Conservation (phyloP, 176 grass and related monocot genomes). For the Urochloa ruziziensis region DNA sequence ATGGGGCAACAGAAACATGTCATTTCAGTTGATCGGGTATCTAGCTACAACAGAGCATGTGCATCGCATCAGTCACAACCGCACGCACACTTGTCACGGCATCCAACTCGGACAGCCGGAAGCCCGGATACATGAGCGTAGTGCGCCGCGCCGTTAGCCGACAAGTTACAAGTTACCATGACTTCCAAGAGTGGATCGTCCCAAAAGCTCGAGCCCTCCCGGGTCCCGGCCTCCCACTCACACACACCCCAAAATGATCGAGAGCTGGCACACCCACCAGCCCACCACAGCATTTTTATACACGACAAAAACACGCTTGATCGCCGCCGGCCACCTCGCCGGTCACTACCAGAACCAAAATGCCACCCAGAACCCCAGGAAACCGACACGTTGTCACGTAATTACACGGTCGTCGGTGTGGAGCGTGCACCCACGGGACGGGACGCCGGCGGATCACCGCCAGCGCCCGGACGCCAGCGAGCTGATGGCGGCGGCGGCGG, state of each 20-base stretch:
- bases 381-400: not conserved
- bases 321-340: not conserved
- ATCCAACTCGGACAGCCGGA: not conserved
- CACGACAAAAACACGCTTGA: not conserved
- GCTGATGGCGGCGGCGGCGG: slow-evolving; percentile 24
- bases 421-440: not conserved
- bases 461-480: slow-evolving; percentile 29
- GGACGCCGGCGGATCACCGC: not conserved
- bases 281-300: not conserved
- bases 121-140: too few relatives aligned
- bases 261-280: not conserved
- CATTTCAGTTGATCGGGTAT: not conserved
- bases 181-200: not conserved
- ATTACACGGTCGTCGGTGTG: not conserved
- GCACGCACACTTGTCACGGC: not conserved
- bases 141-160: slow-evolving; percentile 1
- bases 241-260: slow-evolving; percentile 2
- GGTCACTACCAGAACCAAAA: not conserved
- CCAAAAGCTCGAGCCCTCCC: slow-evolving; percentile 24
- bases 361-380: not conserved
- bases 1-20: not conserved
- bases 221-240: not conserved
- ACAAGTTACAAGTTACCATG: slow-evolving; percentile 41
- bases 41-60: not conserved
- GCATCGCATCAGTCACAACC: not conserved